These are phyloP conservation scores for Apiotrichum gamsii DNA, from an alignment of 1,284 basidiomycete genomes.

Conservation along the genomic window DNA sequence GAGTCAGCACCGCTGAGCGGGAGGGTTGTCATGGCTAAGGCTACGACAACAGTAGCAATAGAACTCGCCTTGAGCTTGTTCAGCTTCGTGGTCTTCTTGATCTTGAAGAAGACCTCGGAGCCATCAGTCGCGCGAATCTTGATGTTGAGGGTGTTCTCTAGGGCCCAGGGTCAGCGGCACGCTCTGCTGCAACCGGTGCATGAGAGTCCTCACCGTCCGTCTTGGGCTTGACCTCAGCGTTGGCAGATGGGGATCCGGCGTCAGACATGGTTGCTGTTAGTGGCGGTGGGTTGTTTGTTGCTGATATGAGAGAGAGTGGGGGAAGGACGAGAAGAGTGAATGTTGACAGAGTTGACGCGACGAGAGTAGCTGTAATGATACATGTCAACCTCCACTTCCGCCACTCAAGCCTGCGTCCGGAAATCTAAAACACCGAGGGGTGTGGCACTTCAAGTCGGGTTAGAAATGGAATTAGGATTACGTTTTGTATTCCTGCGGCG, in stretches of 20 bases:
- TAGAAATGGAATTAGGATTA: too few relatives aligned
- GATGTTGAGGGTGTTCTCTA: constrained; percentile 70
- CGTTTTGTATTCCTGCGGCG: too few relatives aligned
- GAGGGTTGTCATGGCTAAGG: neutral
- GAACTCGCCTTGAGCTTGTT: constrained; percentile 63
- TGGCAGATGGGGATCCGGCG: constrained; percentile 50
- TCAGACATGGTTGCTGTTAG: constrained; percentile 57
- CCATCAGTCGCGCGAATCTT: constrained; percentile 72
- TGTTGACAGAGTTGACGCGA: neutral
- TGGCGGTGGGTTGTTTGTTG: neutral
- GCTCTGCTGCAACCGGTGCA: too few relatives aligned
- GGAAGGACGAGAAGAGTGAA: neutral
- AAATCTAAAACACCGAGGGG: neutral
- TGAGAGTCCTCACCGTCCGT: constrained; percentile 49
- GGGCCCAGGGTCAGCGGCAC: constrained; percentile 12
- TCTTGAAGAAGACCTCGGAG: constrained; percentile 96
- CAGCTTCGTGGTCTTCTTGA: constrained; percentile 88
- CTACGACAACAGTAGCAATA: neutral
- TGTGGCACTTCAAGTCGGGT: too few relatives aligned
- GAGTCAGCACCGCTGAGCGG: too few relatives aligned
- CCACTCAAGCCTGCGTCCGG: neutral
- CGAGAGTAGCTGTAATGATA: neutral
- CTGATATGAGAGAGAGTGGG: neutral
- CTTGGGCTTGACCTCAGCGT: constrained; percentile 54
- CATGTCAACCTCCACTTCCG: too few relatives aligned